Base-by-base conservation (phyloP, 164 flowering plant genomes). In the Piper longum region DNA sequence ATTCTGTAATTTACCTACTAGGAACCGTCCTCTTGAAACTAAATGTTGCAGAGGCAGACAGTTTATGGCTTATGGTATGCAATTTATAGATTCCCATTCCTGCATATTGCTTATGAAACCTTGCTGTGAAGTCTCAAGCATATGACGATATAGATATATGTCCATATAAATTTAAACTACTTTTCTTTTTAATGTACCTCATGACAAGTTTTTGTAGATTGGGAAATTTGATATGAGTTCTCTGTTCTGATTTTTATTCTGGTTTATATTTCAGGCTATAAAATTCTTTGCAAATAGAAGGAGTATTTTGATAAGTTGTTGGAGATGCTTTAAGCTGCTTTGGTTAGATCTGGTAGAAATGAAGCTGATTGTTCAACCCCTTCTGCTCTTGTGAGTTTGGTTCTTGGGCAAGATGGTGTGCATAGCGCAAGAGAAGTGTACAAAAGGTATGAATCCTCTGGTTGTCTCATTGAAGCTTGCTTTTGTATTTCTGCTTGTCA, bases 31-130 rank as follows among this genome's bases (percentile, higher is more conserved):
- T 93, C 74, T 69, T 68, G 44, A 79, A 81, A 75, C 71, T 76
- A 19, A 19, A 85, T 54, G 42, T 79, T 73, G 71, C 87, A 43
- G 81, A 86, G 72, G 82, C 89, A 63, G 87, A 85, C 74, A 78
- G 69, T 75, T 70, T 93, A 76, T 93, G 99, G 99, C 70, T 76
- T 62, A 79, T 85, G 97, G 99, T 93, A 88, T 59, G 80, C 61
- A 43, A 41, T 41, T 18, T 16, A 42, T 41, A 4, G 16, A 12
- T 13, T 16, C 17, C n/a, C 40, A 13, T 45, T 8, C 41, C 17
- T 44, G 41, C 1, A 16, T 57, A 26, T 57, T 36, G 19, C 16
- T 16, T 57, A 1, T 19, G 59, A 39, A 16, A 9, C 7, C 7
- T 57, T 18, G 59, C 41, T 57, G 36, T 17, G 59, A 57, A 57